Evolutionary conservation across 495 filamentous ascomycete species (phyloP).

Genomic region (Penicillium argentinense): DNA sequence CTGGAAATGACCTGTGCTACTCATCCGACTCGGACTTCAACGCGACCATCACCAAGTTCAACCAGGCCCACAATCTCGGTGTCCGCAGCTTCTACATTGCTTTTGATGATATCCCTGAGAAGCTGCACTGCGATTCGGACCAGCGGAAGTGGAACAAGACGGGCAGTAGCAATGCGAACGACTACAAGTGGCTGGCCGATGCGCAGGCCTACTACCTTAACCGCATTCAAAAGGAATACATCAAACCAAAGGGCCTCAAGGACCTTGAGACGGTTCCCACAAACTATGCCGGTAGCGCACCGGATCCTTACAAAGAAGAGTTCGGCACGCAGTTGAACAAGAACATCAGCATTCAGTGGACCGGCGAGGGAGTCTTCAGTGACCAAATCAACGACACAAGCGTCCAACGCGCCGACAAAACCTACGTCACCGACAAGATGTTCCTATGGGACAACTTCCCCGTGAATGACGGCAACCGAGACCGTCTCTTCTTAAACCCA

Average conservation of each 20-base stretch:
- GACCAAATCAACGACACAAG: constrained; percentile 16
- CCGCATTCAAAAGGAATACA: constrained; percentile 11
- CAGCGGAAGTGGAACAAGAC: constrained; percentile 8
- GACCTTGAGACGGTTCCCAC: constrained; percentile 16
- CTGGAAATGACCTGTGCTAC: constrained; percentile 13
- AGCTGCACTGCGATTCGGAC: constrained; percentile 15
- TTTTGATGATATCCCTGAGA: constrained; percentile 11
- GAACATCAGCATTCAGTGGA: constrained; percentile 19
- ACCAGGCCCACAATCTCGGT: constrained; percentile 14
- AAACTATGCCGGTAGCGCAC: constrained; percentile 14
- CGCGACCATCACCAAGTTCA: constrained; percentile 9
- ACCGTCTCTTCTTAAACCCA: constrained; percentile 17
- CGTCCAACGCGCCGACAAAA: constrained; percentile 7
- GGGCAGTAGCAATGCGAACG: background rate
- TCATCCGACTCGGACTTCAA: constrained; percentile 12
- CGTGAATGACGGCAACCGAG: constrained; percentile 15
- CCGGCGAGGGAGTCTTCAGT: constrained; percentile 19
- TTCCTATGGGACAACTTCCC: constrained; percentile 20
- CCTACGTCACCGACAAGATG: constrained; percentile 14
- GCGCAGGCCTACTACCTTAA: constrained; percentile 17
- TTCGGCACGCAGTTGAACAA: constrained; percentile 17
- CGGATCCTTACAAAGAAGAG: constrained; percentile 16
- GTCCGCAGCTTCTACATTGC: constrained; percentile 16
- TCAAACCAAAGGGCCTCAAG: constrained; percentile 10
- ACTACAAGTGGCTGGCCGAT: constrained; percentile 11